A percentile compares a stretch with the other conserved stretches of the same genome.
These are phyloP conservation scores for Ganoderma multipileum DNA, from an alignment of 1,284 basidiomycete species.

Conservation along the genomic window DNA sequence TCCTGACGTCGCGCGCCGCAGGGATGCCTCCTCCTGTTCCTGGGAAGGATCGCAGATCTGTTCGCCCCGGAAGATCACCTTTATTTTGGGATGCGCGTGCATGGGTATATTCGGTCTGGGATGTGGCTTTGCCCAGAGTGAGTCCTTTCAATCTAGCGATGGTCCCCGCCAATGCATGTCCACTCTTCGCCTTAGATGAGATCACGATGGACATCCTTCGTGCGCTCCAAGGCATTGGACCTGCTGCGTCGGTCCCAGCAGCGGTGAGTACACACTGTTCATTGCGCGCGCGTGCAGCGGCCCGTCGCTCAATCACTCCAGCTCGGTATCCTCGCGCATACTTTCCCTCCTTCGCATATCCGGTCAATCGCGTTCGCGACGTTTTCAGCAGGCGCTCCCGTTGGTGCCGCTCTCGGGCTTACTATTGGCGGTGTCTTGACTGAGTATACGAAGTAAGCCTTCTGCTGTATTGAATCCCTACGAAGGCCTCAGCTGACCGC, in stretches of 20 bases:
- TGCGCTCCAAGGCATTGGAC: constrained; percentile 74
- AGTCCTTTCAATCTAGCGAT: constrained; percentile 26
- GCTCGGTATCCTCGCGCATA: constrained; percentile 81
- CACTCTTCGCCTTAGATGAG: constrained; percentile 45
- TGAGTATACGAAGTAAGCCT: constrained; percentile 58
- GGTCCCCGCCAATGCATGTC: background rate
- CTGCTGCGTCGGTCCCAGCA: constrained; percentile 73
- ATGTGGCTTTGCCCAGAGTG: constrained; percentile 53
- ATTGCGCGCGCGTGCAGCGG: background rate
- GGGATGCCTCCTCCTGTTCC: constrained; percentile 66
- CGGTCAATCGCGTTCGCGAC: constrained; percentile 80
- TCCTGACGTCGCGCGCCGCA: constrained; percentile 26
- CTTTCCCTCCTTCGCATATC: constrained; percentile 72
- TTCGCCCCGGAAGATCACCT: constrained; percentile 63
- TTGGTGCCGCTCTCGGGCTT: constrained; percentile 77
- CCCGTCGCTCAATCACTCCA: constrained; percentile 34
- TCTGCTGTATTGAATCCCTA: background rate
- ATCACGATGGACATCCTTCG: constrained; percentile 69
- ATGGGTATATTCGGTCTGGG: constrained; percentile 47
- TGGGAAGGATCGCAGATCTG: constrained; percentile 66
- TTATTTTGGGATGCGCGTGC: constrained; percentile 52
- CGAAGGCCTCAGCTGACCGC: background rate
- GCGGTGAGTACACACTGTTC: constrained; percentile 52
- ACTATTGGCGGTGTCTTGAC: constrained; percentile 76
- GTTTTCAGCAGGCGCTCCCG: constrained; percentile 81